phyloP scores from a whole-genome alignment of 1,284 basidiomycete genomes.

The Mycena sp. region DNA sequence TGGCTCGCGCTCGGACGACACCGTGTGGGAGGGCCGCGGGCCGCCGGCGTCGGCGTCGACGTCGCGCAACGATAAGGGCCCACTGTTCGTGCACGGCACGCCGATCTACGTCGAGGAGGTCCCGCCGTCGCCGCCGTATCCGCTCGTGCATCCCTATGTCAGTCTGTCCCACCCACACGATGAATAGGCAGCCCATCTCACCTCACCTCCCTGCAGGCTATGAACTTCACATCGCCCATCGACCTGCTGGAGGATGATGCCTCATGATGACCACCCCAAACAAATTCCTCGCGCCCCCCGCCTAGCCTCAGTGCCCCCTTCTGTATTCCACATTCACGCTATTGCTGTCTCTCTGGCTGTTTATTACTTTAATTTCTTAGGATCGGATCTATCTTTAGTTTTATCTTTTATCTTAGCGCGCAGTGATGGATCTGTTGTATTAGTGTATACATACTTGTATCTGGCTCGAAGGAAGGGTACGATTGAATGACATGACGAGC shows the following conservation, averaged over 20 bases:
- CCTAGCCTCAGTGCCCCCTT: too few species aligned
- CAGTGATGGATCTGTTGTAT: too few species aligned
- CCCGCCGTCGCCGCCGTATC: conserved; percentile 24
- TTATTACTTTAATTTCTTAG: too few species aligned
- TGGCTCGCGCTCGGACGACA: conserved; percentile 26
- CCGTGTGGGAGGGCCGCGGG: conserved; percentile 30
- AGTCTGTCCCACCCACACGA: conserved; percentile 10
- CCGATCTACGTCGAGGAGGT: conserved; percentile 25
- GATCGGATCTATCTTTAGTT: too few species aligned
- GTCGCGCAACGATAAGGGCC: conserved; percentile 1
- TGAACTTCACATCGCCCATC: conserved; percentile 38
- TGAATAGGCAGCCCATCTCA: too few species aligned
- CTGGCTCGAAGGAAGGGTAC: too few species aligned
- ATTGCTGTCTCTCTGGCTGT: too few species aligned
- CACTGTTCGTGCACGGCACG: conserved; percentile 21
- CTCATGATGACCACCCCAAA: conserved; percentile 19
- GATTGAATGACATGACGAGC: too few species aligned
- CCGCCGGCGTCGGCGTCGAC: conserved; percentile 19
- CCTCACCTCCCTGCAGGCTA: conserved; percentile 24
- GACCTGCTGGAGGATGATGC: conserved; percentile 26
- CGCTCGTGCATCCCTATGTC: conserved; percentile 37
- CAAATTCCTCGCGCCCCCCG: too few species aligned
- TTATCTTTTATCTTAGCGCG: too few species aligned
- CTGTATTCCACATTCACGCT: too few species aligned
- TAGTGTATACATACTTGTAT: too few species aligned